A percentile compares a stretch with the other conserved stretches of the same genome.
phyloP scores from a whole-genome alignment of 2,329 filamentous ascomycete genomes.

The Byssothecium circinans region DNA sequence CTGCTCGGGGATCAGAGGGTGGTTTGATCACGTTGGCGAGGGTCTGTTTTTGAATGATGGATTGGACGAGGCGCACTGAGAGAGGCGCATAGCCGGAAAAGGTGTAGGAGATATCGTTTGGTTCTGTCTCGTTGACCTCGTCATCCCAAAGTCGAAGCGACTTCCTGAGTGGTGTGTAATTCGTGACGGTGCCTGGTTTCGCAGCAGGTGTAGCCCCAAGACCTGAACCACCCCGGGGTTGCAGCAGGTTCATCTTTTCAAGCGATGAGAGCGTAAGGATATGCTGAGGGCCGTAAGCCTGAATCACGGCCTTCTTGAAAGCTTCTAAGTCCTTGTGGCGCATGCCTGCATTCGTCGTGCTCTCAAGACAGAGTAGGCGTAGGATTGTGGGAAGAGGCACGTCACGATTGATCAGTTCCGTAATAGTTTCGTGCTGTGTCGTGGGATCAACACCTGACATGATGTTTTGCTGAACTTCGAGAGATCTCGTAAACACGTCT shows the following conservation, averaged over 20 bases:
- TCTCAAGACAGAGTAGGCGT: conserved; percentile 86
- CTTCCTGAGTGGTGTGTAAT: conserved; percentile 86
- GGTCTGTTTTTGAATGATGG: conserved; percentile 87
- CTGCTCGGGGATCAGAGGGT: conserved; percentile 41
- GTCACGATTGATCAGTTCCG: conserved; percentile 90
- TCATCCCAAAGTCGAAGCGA: conserved; percentile 88
- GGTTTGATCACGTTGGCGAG: conserved; percentile 62
- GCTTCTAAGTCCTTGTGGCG: conserved; percentile 85
- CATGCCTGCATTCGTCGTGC: conserved; percentile 84
- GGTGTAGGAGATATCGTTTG: conserved; percentile 94
- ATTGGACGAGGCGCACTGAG: conserved; percentile 87
- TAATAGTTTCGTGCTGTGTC: conserved; percentile 85
- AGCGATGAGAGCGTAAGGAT: conserved; percentile 84
- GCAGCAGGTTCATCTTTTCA: conserved; percentile 85
- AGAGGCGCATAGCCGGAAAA: conserved; percentile 97
- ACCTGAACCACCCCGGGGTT: conserved; percentile 54
- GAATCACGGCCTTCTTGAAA: conserved; percentile 83
- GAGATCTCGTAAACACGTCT: conserved; percentile 81
- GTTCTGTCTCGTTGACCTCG: conserved; percentile 92
- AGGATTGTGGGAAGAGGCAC: conserved; percentile 79
- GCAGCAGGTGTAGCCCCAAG: conserved; percentile 51
- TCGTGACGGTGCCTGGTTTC: conserved; percentile 59
- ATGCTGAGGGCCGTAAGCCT: conserved; percentile 95
- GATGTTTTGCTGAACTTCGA: conserved; percentile 95
- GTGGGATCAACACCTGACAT: conserved; percentile 87